Evolutionary conservation across 2,329 filamentous ascomycete species (phyloP), one percentile per base, ranked within the genome.

Genomic region (Xylaria hypoxylon): DNA sequence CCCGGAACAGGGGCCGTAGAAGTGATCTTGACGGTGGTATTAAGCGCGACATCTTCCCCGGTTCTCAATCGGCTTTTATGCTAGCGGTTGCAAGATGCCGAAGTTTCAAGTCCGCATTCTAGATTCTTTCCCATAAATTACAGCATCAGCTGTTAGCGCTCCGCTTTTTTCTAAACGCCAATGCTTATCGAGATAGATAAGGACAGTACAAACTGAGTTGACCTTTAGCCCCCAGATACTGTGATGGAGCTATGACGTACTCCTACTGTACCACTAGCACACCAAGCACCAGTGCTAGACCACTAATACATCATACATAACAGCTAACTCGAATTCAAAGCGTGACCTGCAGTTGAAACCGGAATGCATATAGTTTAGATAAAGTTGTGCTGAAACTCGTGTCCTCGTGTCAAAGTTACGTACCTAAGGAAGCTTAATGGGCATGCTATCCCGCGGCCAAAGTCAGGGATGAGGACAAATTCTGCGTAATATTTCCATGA

Each of bases 41-140:
- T 31, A 73, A 63, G 38, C 62, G 71, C 51, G 74, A 72, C 74
- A 76, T 76, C n/a, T 57, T 65, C 24, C 33, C 22, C 22, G 10
- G 50, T 40, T 22, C 38, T 51, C 45, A 33, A 56, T 68, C 57
- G 61, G 38, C 26, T 51, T 51, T 38, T 22, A 15, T 17, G 22
- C 17, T 64, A 19, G 56, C 48, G 35, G 19, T 40, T 51, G 40
- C 28, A 31, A 24, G 45, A 56, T 26, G 44, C 47, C 7, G 31
- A n/a, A 62, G 47, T 47, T 55, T 62, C 40, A 19, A 61, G 17
- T 31, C 56, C 40, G 47, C 15, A 40, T 42, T 53, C 31, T 24
- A 50, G 47, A 50, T 59, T 22, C 42, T 35, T 35, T 50, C 19
- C 17, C 15, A 22, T 15, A 33, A 33, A 47, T 44, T 44, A 19